These are phyloP conservation scores for Phaeotremella fagi DNA, from an alignment of 768 basidiomycete genomes.

Conservation along the genomic window DNA sequence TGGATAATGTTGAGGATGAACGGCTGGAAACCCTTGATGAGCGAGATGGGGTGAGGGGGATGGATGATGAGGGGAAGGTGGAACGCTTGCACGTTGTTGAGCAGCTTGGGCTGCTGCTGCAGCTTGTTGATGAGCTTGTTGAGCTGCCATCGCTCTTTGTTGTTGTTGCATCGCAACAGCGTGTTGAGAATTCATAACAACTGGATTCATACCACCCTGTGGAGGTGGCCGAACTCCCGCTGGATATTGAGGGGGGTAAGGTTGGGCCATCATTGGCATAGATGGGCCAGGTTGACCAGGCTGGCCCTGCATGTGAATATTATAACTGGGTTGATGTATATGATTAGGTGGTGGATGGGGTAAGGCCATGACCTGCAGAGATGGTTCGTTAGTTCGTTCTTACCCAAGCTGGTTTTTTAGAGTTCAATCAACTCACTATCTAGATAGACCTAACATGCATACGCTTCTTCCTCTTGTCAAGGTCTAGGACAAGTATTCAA, in stretches of 20 bases:
- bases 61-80: slow-evolving; percentile 39
- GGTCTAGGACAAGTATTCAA: no score
- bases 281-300: slow-evolving; percentile 8
- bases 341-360: slow-evolving; percentile 26
- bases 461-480: no score
- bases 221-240: slow-evolving; percentile 9
- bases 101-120: slow-evolving; percentile 7
- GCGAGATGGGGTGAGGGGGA: slow-evolving; percentile 36
- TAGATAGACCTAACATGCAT: background rate
- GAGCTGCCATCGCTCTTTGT: slow-evolving; percentile 4
- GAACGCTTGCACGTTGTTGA: slow-evolving; percentile 19
- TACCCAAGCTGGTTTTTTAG: no score
- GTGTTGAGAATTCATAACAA: slow-evolving; percentile 19
- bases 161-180: slow-evolving; percentile 23
- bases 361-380: slow-evolving; percentile 16
- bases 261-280: slow-evolving; percentile 7
- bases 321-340: slow-evolving; percentile 9
- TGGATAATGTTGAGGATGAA: slow-evolving; percentile 37
- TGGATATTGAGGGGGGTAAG: slow-evolving; percentile 15
- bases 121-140: slow-evolving; percentile 7
- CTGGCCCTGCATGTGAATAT: slow-evolving; percentile 19
- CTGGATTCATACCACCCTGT: slow-evolving; percentile 11
- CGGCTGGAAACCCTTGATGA: slow-evolving; percentile 33
- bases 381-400: no score
- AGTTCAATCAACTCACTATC: background rate